Percentiles rank a stretch among this genome's conserved stretches.
These are phyloP conservation scores for Cutaneotrichosporon dermatis DNA, from an alignment of 1,284 basidiomycete genomes.

Conservation along the genomic window DNA sequence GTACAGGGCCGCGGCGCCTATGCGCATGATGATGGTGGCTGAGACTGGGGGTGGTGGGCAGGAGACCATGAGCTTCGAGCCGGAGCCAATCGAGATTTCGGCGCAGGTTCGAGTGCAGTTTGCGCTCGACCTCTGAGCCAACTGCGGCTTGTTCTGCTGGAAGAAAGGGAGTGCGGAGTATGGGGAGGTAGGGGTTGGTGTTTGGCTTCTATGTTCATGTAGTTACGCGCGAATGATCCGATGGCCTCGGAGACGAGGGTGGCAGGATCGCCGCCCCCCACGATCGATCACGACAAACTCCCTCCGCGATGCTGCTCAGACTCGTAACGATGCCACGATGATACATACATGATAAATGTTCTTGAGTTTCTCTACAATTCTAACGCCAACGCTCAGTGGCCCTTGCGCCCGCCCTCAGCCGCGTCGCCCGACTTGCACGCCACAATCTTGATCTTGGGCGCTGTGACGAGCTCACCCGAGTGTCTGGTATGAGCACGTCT, in stretches of 20 bases:
- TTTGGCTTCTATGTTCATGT: neutral
- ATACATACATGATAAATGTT: slow-evolving; percentile 13
- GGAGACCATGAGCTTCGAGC: slow-evolving; percentile 6
- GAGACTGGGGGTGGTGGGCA: neutral
- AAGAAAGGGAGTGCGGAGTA: too few species aligned
- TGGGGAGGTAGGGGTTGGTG: too few species aligned
- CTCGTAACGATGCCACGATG: neutral
- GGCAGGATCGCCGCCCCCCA: too few species aligned
- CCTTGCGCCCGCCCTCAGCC: slow-evolving; percentile 52
- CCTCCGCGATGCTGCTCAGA: too few species aligned
- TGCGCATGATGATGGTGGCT: neutral
- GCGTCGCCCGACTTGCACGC: slow-evolving; percentile 91
- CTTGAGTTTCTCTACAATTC: neutral
- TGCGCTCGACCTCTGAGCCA: neutral
- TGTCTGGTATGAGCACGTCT: slow-evolving; percentile 13
- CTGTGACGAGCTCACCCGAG: slow-evolving; percentile 53
- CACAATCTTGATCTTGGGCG: slow-evolving; percentile 85
- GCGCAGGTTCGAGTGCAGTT: neutral
- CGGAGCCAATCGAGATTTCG: slow-evolving; percentile 7
- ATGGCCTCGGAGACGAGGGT: too few species aligned
- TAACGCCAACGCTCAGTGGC: slow-evolving; percentile 7
- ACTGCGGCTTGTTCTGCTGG: too few species aligned
- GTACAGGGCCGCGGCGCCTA: neutral
- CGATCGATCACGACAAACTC: too few species aligned
- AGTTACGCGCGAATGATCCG: neutral